Evolutionary conservation across 2,329 filamentous ascomycete species (phyloP).

Genomic region (Colletotrichum neosansevieriae): DNA sequence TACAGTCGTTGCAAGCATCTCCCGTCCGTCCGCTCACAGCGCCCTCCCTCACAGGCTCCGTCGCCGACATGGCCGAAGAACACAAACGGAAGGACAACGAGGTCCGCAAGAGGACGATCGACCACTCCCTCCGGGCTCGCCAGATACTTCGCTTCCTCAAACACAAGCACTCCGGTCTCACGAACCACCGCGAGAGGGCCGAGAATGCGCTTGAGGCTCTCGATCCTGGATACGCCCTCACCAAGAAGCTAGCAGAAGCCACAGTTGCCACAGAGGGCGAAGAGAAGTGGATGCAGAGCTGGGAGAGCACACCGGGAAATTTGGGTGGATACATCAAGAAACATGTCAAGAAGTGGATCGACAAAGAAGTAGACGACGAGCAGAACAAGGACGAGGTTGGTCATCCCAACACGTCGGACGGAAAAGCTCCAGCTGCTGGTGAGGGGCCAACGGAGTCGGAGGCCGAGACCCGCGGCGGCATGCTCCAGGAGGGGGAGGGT

Average conservation of each 20-base stretch:
- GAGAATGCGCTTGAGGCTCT: not conserved
- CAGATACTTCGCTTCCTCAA: slow-evolving; percentile 1
- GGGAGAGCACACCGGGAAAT: not conserved
- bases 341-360: not conserved
- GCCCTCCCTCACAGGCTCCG: not conserved
- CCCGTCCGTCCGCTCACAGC: not conserved
- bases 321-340: not conserved
- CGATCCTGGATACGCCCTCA: not conserved
- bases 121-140: not conserved
- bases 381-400: not conserved
- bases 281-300: not conserved
- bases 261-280: not conserved
- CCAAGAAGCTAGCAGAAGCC: not conserved
- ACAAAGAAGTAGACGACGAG: not conserved
- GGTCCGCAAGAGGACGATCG: not conserved
- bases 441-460: not conserved
- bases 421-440: not conserved
- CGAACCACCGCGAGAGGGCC: not conserved
- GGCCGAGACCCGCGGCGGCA: not conserved
- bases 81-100: not conserved
- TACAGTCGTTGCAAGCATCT: not conserved
- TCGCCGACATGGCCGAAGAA: not conserved
- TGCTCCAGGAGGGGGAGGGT: not conserved
- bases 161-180: not conserved
- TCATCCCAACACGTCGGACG: not conserved